Evolutionary conservation across 768 basidiomycete species (phyloP), one percentile per base, ranked within the genome.

Genomic region (Psilocybe subaeruginosa): DNA sequence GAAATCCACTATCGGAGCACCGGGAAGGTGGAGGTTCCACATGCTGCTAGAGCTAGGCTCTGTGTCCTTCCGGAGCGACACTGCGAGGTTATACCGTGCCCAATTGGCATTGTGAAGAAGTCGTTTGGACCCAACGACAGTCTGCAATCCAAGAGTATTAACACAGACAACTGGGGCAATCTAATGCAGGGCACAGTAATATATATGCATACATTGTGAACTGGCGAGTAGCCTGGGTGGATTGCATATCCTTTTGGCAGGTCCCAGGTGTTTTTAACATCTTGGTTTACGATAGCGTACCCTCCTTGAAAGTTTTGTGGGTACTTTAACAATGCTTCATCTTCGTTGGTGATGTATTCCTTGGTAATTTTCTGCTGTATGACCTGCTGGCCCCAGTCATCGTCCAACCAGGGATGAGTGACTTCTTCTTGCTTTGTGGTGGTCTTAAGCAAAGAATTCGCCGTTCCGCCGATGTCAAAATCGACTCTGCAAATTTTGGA

Each of bases 1-100:
- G 70, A 86, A 88, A 67, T 87, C 77, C 52, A 87, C 82, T 9
- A 80, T 72, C 4, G 85, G 85, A 4, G 66, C 64, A 0, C 83
- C 86, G 1, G 87, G 86, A 3, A 89, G 71, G 68, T 90, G 82
- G 57, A 84, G 75, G 70, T 88, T 89, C 86, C 87, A 90, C 73
- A 81, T 80, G 45, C 76, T 77, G 60, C 82, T 85, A 12, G 82
- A 84, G 0, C 76, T 74, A 2, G 83, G 86, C 70, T 90, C 88
- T 1, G 80, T 81, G 17, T 89, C 88, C 70, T 90, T 87, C 37
- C 82, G 78, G 55, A 70, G 73, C 16, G 85, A 82, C 11, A 88
- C 80, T 1, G 85, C 84, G 4, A 88, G 71, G 68, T 85, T 85
- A 68, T 88, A 85, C 35, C 84, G 80, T 2, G 87, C 87, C 84